These are phyloP conservation scores for Sugiyamaella grinbergsii DNA, from an alignment of 1,139 yeast species.

Conservation along the genomic window DNA sequence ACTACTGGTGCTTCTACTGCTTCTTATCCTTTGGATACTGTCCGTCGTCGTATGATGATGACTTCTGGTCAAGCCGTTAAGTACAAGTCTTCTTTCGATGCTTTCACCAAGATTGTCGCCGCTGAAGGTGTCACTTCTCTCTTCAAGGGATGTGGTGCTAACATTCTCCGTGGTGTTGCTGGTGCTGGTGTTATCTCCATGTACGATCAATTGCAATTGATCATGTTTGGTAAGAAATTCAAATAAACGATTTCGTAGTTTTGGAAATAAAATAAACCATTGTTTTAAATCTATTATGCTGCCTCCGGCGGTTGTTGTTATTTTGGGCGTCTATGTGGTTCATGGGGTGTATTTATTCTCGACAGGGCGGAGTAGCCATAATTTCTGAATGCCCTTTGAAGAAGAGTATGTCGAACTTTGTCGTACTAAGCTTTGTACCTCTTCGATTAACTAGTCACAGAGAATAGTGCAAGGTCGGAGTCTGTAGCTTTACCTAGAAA, in stretches of 20 bases:
- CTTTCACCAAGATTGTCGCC: slow-evolving; percentile 68
- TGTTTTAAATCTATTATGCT: slow-evolving; percentile 3
- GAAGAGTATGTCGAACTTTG: no score
- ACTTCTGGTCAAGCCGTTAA: slow-evolving; percentile 80
- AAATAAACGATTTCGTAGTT: slow-evolving; percentile 40
- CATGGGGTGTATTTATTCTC: no score
- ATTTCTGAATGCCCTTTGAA: no score
- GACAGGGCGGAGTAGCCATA: no score
- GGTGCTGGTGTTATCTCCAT: slow-evolving; percentile 84
- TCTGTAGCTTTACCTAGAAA: no score
- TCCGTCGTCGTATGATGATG: slow-evolving; percentile 89
- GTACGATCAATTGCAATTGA: slow-evolving; percentile 76
- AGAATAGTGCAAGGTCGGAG: no score
- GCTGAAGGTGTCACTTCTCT: slow-evolving; percentile 71
- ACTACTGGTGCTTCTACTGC: slow-evolving; percentile 80
- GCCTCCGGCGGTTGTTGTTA: no score
- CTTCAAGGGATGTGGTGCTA: slow-evolving; percentile 87
- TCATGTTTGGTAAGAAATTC: slow-evolving; percentile 74
- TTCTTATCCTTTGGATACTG: slow-evolving; percentile 79
- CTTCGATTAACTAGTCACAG: no score
- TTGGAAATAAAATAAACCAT: slow-evolving; percentile 11
- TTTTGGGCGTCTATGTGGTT: no score
- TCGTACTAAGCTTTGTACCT: no score
- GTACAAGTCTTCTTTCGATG: slow-evolving; percentile 75
- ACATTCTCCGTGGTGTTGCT: slow-evolving; percentile 86